Conservation (phyloP, 768 basidiomycete genomes). For the Amanita jacksonii region DNA sequence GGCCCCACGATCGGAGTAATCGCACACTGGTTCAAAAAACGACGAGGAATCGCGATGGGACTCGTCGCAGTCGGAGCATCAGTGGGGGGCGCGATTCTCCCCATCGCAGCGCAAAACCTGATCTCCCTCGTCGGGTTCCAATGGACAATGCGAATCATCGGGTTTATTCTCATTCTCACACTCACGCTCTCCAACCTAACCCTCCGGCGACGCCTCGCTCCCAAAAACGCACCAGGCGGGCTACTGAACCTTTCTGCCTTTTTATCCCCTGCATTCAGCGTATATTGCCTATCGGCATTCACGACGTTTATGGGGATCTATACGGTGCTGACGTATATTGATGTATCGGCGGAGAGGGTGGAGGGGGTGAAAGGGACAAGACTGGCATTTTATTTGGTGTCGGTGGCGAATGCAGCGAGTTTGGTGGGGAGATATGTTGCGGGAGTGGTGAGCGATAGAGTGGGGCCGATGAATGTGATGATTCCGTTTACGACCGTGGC, state of each 20-base stretch:
- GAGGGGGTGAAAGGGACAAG: constrained; percentile 32
- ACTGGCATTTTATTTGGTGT: constrained; percentile 55
- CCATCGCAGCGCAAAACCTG: constrained; percentile 49
- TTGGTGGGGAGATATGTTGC: constrained; percentile 48
- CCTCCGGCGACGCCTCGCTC: constrained; percentile 44
- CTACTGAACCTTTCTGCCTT: constrained; percentile 47
- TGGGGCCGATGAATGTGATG: constrained; percentile 62
- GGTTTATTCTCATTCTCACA: constrained; percentile 45
- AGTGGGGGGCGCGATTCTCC: constrained; percentile 59
- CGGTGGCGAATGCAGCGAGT: constrained; percentile 61
- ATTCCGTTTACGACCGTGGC: constrained; percentile 49
- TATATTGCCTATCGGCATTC: constrained; percentile 50
- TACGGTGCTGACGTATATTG: constrained; percentile 68
- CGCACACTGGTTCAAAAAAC: constrained; percentile 67
- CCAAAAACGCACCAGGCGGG: constrained; percentile 42
- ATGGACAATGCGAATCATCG: constrained; percentile 70
- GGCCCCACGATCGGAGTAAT: constrained; percentile 50
- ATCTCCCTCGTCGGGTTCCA: constrained; percentile 47
- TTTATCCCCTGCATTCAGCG: constrained; percentile 39
- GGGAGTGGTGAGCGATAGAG: constrained; percentile 44
- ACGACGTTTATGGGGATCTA: constrained; percentile 61
- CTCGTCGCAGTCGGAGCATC: constrained; percentile 57
- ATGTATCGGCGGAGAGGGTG: constrained; percentile 40
- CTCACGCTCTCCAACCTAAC: constrained; percentile 47
- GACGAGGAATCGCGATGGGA: constrained; percentile 53